Base-by-base conservation (phyloP, 2,329 filamentous ascomycete genomes). In the Ascochyta koolunga region DNA sequence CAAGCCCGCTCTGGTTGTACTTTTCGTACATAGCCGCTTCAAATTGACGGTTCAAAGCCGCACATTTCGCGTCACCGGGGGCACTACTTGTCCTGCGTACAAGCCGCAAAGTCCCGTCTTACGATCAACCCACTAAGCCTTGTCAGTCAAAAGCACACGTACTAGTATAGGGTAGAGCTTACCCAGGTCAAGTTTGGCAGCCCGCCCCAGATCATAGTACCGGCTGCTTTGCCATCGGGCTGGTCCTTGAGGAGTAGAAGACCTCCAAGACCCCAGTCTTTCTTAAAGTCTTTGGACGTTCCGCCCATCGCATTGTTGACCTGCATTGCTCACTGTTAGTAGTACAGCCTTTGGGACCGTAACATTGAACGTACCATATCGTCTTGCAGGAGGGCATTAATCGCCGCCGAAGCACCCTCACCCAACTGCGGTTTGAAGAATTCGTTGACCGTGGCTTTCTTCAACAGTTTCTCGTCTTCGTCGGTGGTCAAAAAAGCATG, bases 321-420 rank as follows among this genome's bases (percentile, higher is more conserved):
- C 64, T 66, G 13, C 2, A 27, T 33, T 5, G 31, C 2, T n/a
- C 5, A 5, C 2, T 18, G 38, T 54, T 42, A 59, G 44, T 42
- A 59, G 44, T 35, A 16, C 6, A 22, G 1, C 1, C 16, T 15
- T 8, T 2, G 1, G 27, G 4, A 1, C 13, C 1, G 4, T 33
- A 13, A 7, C 16, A 13, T n/a, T 8, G 11, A 29, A 51, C 64
- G 2, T 36, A 65, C 60, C 35, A 46, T 40, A 2, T 64, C 57
- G 40, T 64, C 50, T 46, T 65, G 50, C 43, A 71, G 11, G 10
- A 83, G 77, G 0, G 78, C 78, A 6, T 63, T 66, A 10, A 73
- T 10, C 16, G 40, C 41, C 2, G 45, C 43, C 7, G 33, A 44
- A 27, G 56, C 56, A 10, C 21, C 56, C 6, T 65, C 55, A 1